Percentiles rank a stretch among this genome's conserved stretches.
These are phyloP conservation scores for Harringtonia lauricola DNA, from an alignment of 2,329 filamentous ascomycete genomes.

Conservation along the genomic window DNA sequence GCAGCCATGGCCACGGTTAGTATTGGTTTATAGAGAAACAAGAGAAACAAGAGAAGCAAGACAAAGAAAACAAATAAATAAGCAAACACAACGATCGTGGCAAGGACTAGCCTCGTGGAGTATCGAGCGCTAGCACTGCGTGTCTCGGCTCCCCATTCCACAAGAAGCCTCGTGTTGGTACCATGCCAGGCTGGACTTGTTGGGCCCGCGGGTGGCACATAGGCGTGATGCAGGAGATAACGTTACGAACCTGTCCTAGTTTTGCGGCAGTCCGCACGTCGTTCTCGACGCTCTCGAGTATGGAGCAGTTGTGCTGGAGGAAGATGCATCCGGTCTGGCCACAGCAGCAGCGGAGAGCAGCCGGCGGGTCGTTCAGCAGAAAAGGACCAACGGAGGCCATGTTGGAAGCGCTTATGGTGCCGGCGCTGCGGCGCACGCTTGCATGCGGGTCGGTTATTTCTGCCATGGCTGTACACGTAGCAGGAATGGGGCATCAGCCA, in stretches of 20 bases:
- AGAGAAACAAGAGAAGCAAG: conserved; percentile 6
- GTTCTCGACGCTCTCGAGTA: conserved; percentile 72
- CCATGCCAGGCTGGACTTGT: not conserved
- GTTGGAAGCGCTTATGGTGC: not conserved
- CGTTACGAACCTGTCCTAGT: conserved; percentile 72
- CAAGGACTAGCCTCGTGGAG: too few species aligned
- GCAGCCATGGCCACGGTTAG: conserved; percentile 34
- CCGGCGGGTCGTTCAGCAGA: conserved; percentile 13
- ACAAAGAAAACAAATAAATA: not conserved
- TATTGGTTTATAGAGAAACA: conserved; percentile 1
- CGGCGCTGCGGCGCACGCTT: not conserved
- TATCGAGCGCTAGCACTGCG: not conserved
- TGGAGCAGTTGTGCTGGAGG: conserved; percentile 66
- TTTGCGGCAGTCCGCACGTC: conserved; percentile 79
- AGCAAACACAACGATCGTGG: not conserved
- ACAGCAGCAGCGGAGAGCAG: conserved; percentile 65
- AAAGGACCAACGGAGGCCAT: not conserved
- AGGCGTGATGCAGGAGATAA: too few species aligned
- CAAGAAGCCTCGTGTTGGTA: not conserved
- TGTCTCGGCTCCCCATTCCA: not conserved
- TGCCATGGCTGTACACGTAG: conserved; percentile 3
- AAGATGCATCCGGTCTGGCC: conserved; percentile 69
- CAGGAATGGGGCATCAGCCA: conserved; percentile 5
- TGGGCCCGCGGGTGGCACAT: too few species aligned
- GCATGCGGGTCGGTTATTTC: conserved; percentile 4